These are phyloP conservation scores for Venturia nashicola DNA, from an alignment of 2,329 filamentous ascomycete genomes.

Conservation along the genomic window DNA sequence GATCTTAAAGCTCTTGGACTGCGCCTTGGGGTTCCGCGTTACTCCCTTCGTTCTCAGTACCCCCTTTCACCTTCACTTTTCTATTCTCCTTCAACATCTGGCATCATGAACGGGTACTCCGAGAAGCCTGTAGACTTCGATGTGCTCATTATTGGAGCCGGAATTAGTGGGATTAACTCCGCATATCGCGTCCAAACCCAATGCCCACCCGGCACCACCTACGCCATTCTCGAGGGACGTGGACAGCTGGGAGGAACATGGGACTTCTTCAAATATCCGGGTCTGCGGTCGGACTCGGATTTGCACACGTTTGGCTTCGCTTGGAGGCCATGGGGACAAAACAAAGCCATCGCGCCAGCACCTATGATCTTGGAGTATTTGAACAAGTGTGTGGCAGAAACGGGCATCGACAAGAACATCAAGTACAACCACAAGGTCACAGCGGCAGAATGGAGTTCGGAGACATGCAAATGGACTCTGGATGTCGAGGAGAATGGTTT, in stretches of 20 bases:
- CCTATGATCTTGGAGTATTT: constrained; percentile 32
- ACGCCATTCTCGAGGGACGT: constrained; percentile 57
- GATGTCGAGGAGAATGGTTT: constrained; percentile 25
- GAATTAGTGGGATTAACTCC: constrained; percentile 63
- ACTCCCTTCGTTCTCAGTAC: too few relatives aligned
- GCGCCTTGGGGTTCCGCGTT: too few relatives aligned
- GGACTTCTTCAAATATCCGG: constrained; percentile 66
- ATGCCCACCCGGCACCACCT: constrained; percentile 40
- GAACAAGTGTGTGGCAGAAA: constrained; percentile 28
- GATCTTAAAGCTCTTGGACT: background rate
- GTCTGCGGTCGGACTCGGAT: constrained; percentile 44
- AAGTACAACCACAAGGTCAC: constrained; percentile 30
- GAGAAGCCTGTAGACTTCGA: constrained; percentile 21
- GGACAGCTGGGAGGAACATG: constrained; percentile 61
- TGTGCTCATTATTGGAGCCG: constrained; percentile 56
- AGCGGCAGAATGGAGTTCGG: constrained; percentile 31
- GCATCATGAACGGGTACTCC: constrained; percentile 12
- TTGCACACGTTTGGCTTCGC: constrained; percentile 45
- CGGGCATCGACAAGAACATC: constrained; percentile 35
- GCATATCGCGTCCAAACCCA: constrained; percentile 56
- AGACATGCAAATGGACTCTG: constrained; percentile 35
- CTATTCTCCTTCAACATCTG: background rate
- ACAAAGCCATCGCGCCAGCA: constrained; percentile 31
- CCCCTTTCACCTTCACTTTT: background rate
- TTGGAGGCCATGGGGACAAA: constrained; percentile 55